These are phyloP conservation scores for Amphichorda felina DNA, from an alignment of 2,329 filamentous ascomycete genomes.

Conservation along the genomic window DNA sequence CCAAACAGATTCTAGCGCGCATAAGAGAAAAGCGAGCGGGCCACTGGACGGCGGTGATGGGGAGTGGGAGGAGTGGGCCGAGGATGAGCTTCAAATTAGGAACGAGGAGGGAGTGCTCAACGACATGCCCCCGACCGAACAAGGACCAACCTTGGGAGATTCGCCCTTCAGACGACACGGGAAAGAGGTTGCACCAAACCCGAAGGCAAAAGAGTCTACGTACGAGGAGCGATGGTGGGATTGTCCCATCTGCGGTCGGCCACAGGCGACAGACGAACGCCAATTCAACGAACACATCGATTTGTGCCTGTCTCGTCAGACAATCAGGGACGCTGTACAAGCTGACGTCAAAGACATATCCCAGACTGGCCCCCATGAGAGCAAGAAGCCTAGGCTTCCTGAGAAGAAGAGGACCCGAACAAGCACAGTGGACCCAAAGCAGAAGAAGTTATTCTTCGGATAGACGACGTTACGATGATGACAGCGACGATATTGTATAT, in stretches of 20 bases:
- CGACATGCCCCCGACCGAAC: constrained; percentile 2
- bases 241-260: constrained; percentile 76
- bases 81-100: constrained; percentile 39
- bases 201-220: constrained; percentile 16
- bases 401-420: constrained; percentile 27
- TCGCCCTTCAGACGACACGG: constrained; percentile 23
- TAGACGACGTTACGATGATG: constrained; percentile 10
- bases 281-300: constrained; percentile 89
- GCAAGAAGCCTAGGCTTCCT: constrained; percentile 20
- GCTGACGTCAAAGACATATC: constrained; percentile 21
- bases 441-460: constrained; percentile 42
- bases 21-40: constrained; percentile 23
- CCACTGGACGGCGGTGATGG: constrained; percentile 23
- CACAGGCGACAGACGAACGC: constrained; percentile 63
- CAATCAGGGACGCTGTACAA: constrained; percentile 74
- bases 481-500: background rate
- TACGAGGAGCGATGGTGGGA: constrained; percentile 52
- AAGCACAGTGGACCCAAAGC: constrained; percentile 26
- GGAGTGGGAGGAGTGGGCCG: constrained; percentile 57
- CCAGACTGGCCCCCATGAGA: constrained; percentile 17
- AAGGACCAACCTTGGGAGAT: constrained; percentile 4
- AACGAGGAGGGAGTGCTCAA: constrained; percentile 7
- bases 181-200: constrained; percentile 38
- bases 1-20: constrained; percentile 5
- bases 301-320: constrained; percentile 72